These are phyloP conservation scores for Rugonectria rugulosa DNA, from an alignment of 2,329 filamentous ascomycete species.

Conservation along the genomic window DNA sequence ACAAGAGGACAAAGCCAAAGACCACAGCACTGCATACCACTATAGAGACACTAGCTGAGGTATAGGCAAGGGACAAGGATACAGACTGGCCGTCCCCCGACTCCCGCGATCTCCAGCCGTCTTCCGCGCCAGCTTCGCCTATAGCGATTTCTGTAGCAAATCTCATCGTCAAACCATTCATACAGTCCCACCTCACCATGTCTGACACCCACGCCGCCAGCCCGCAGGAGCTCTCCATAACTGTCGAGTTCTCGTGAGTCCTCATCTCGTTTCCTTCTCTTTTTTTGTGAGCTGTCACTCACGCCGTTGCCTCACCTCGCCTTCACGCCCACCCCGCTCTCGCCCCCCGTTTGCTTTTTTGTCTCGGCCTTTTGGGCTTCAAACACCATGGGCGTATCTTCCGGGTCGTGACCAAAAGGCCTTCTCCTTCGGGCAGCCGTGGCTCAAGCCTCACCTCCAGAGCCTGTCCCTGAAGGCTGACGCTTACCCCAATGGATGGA, in stretches of 20 bases:
- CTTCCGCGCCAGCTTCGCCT: neutral
- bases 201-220: constrained; percentile 16
- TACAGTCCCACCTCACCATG: constrained; percentile 28
- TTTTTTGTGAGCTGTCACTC: constrained; percentile 37
- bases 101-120: neutral
- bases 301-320: constrained; percentile 17
- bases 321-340: constrained; percentile 15
- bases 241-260: constrained; percentile 73
- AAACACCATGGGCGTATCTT: neutral
- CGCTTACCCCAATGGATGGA: constrained; percentile 2
- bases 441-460: constrained; percentile 3
- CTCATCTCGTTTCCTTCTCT: constrained; percentile 21
- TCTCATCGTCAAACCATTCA: neutral
- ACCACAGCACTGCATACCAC: too few species aligned
- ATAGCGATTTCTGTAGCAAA: neutral
- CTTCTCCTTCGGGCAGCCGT: constrained; percentile 1
- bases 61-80: too few species aligned
- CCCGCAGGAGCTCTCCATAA: constrained; percentile 59
- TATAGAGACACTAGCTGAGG: too few species aligned
- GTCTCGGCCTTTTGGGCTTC: neutral
- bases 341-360: neutral
- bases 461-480: constrained; percentile 11
- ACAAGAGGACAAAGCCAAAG: too few species aligned
- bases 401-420: neutral
- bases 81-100: too few species aligned